These are phyloP conservation scores for Fusarium pseudograminearum DNA, from an alignment of 2,329 filamentous ascomycete species.

Conservation along the genomic window DNA sequence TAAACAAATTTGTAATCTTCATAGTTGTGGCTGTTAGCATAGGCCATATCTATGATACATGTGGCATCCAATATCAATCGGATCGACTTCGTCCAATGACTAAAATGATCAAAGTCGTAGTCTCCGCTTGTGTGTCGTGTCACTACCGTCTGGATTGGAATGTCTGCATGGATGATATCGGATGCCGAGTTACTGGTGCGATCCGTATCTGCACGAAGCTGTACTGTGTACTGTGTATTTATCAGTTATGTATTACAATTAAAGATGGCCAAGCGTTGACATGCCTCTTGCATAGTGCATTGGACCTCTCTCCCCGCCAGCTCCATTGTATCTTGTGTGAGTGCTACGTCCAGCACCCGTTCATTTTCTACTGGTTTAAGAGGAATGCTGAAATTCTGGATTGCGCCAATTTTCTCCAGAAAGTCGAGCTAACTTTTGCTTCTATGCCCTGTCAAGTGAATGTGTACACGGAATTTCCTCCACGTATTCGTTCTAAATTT, in stretches of 20 bases:
- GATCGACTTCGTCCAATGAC: neutral
- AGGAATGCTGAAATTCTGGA: neutral
- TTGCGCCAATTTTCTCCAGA: neutral
- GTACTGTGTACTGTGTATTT: neutral
- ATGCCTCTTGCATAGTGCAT: neutral
- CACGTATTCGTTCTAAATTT: neutral
- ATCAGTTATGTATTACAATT: neutral
- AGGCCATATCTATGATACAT: neutral
- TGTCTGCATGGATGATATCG: neutral
- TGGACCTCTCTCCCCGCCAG: neutral
- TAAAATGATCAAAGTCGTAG: rapidly evolving
- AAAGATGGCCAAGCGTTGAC: rapidly evolving
- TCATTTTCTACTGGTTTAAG: rapidly evolving
- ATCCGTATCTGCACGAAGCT: neutral
- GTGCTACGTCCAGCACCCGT: rapidly evolving
- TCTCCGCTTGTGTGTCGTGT: neutral
- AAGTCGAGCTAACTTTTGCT: rapidly evolving
- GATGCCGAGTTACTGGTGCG: too few species aligned
- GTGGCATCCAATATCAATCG: neutral
- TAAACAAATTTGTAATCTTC: neutral
- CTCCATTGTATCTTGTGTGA: rapidly evolving
- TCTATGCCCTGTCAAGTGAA: neutral
- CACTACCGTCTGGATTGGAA: neutral
- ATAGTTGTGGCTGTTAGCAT: rapidly evolving
- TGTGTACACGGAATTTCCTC: neutral